Evolutionary conservation across 2,329 filamentous ascomycete species (phyloP), one percentile per base, ranked within the genome.

Genomic region (Penicillium janthinellum): DNA sequence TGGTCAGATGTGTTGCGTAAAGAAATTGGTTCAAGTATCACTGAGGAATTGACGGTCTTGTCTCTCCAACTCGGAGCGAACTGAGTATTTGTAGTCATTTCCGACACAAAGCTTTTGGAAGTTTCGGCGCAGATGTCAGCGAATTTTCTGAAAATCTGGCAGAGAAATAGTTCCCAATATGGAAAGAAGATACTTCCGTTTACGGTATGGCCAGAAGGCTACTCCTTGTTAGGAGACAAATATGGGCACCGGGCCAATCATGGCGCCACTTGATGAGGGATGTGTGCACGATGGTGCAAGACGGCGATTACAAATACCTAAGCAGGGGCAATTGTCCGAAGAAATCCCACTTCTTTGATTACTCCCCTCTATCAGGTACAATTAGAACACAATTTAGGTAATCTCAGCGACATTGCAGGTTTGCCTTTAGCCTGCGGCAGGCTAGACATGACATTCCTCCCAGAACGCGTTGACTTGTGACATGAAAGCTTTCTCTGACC

Each of bases 401-500:
- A 41, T 20, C 20, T 20, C 20, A 20, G 1, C 20, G 20, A 20
- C 20, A 20, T 20, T 20, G 20, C 20, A 20, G 20, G 20, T 20
- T 20, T 20, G 20, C 20, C 20, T 20, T 20, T 3, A 44, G 28
- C 6, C 11, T 39, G 17, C 14, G n/a, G 8, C 10, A 11, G 20
- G 1, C 7, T 20, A 34, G 14, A 12, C 22, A n/a, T 25, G 11
- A 44, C 38, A 56, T 48, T 64, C 61, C 39, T 72, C 66, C 74
- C 73, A 78, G 48, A 79, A 72, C 2, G 44, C 61, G 47, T 70
- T 70, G 0, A 74, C 70, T 1, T 71, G 68, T 4, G 58, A 39
- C 45, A 56, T 12, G 52, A 79, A 79, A 34, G 75, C 76, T 4
- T 66, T 69, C 1, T 78, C 73, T 10, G 77, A 80, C 77, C 78